Conservation (phyloP, 2,329 filamentous ascomycete genomes). For the Fusarium compactum region DNA sequence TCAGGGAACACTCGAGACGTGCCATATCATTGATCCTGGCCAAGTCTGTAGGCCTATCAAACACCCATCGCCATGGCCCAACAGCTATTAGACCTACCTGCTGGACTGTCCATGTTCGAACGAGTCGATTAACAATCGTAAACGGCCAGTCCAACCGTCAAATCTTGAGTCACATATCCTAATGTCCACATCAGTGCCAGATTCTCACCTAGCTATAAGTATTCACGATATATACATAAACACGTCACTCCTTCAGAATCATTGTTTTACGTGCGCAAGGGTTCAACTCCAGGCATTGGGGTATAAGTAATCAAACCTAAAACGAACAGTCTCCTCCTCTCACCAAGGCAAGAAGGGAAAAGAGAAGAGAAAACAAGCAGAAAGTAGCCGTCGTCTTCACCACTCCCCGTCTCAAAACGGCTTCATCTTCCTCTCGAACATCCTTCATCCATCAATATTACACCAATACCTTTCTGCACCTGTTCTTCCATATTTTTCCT, state of each 20-base stretch:
- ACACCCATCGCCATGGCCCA: background rate
- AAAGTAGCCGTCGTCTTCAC: conserved; percentile 31
- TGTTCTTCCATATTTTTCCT: conserved; percentile 33
- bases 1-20: background rate
- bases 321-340: conserved; percentile 39
- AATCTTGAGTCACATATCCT: too few relatives aligned
- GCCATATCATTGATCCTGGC: conserved; percentile 3
- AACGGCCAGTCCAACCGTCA: background rate
- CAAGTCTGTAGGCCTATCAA: conserved; percentile 8
- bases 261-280: conserved; percentile 21
- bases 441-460: conserved; percentile 40
- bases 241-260: conserved; percentile 5
- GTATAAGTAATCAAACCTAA: conserved; percentile 48
- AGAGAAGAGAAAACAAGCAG: conserved; percentile 36
- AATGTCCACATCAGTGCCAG: background rate
- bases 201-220: background rate
- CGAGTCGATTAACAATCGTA: background rate
- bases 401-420: conserved; percentile 31
- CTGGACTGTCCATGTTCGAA: background rate
- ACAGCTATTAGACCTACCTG: background rate
- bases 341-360: conserved; percentile 22
- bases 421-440: conserved; percentile 20
- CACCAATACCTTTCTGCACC: conserved; percentile 20
- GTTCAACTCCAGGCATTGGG: conserved; percentile 47
- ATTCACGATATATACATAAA: background rate